Base-by-base conservation (phyloP, 2,329 filamentous ascomycete genomes). In the Neonectria sp. region DNA sequence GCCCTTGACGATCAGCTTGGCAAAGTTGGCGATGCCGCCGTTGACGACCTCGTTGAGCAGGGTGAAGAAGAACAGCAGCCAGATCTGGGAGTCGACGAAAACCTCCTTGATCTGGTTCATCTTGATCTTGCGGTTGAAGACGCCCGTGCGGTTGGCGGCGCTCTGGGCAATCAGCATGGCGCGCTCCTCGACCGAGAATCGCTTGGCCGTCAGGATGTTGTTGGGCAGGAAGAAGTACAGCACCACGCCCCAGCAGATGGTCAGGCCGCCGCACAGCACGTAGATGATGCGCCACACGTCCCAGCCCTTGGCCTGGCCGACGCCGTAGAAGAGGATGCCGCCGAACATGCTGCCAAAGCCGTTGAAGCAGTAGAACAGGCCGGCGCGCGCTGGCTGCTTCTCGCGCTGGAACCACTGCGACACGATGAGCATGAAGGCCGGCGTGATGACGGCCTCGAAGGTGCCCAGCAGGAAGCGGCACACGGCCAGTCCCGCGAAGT, bases 121-220 rank as follows among this genome's bases (percentile, higher is more conserved):
- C 68, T 86, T 86, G 76, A 88, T 85, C n/a, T 78, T 79, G 56
- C 81, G 79, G 72, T 85, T 87, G 21, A 86, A 80, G 13, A 88
- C 81, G 24, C 85, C 85, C 0, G 83, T 84, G 58, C 79, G 77
- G 58, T 87, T 84, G 1, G 82, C 76, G 3, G 81, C 86, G 45
- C 93, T 85, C 76, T 91, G 93, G 65, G 86, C 88, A 2, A 92
- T 90, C 0, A 87, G 91, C 55, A 89, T 82, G 15, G 74, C 75
- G 2, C 75, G 73, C 60, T 77, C 76, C 49, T 75, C 72, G 2
- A 75, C 52, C 0, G 69, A 73, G 59, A 68, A 77, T 1, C 72
- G 60, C 65, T 75, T 71, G 0, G 76, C 76, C 51, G 82, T 80
- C 68, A 84, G 78, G 25, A 83, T 83, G 3, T 81, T 83, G 69